phyloP scores from a whole-genome alignment of 202 grass and related monocot species.

The Carex arenaria region DNA sequence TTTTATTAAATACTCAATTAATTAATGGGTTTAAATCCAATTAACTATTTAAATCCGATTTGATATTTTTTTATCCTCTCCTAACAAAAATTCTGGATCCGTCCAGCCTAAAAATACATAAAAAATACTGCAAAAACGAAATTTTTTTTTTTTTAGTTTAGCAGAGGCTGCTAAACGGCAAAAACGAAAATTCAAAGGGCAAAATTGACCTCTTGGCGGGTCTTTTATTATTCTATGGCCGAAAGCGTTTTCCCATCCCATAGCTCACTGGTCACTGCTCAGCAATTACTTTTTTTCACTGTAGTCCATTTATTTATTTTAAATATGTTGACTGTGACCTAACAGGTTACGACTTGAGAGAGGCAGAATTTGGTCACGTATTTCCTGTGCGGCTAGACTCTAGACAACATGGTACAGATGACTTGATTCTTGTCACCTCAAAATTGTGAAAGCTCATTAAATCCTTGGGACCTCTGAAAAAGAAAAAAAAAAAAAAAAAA shows the following conservation, averaged over 20 bases:
- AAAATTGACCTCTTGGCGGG: neutral
- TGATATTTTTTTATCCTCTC: too few species aligned
- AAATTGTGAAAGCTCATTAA: slow-evolving; percentile 17
- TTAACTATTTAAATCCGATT: too few species aligned
- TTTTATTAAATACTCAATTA: too few species aligned
- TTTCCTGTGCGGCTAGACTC: neutral
- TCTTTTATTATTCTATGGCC: neutral
- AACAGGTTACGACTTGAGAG: neutral
- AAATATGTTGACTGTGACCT: neutral
- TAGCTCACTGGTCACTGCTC: neutral
- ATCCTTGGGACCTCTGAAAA: neutral
- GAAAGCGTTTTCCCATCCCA: neutral
- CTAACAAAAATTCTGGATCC: too few species aligned
- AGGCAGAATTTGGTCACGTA: neutral
- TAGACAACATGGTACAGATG: slow-evolving; percentile 9
- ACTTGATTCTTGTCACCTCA: slow-evolving; percentile 21
- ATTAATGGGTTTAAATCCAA: too few species aligned
- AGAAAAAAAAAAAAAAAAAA: neutral
- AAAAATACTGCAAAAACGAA: too few species aligned
- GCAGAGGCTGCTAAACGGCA: too few species aligned
- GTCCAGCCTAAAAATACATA: too few species aligned
- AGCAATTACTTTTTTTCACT: neutral
- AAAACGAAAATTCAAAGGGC: too few species aligned
- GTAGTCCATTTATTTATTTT: neutral
- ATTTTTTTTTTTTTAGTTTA: too few species aligned